Evolutionary conservation across 768 basidiomycete genomes (phyloP).

Genomic region (Lyophyllum decastes): DNA sequence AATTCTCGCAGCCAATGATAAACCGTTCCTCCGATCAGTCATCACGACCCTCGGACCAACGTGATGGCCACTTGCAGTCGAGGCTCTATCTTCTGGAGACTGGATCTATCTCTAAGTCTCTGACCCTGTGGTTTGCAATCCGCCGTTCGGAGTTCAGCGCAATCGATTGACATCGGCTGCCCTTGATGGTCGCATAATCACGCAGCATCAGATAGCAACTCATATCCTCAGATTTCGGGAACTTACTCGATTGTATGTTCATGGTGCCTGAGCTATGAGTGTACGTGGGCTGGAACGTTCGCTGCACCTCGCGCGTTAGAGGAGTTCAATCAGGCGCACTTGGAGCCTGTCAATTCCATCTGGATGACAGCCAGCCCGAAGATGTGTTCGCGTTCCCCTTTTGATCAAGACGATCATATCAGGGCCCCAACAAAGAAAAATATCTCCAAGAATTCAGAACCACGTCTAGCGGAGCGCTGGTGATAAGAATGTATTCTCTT

Average conservation of each 20-base stretch:
- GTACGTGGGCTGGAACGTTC: neutral
- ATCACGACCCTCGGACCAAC: neutral
- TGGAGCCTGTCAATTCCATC: neutral
- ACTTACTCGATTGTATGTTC: neutral
- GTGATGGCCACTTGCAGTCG: neutral
- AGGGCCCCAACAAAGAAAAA: neutral
- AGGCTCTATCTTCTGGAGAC: neutral
- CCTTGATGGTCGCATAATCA: conserved; percentile 5
- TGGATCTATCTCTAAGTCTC: neutral
- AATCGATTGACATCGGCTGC: conserved; percentile 1
- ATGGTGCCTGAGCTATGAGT: neutral
- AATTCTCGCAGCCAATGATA: neutral
- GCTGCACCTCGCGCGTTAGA: neutral
- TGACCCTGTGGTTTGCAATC: neutral
- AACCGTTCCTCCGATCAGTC: neutral
- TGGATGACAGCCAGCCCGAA: neutral
- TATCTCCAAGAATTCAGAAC: neutral
- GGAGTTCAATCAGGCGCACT: neutral
- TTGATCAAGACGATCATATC: neutral
- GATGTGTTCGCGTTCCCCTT: neutral
- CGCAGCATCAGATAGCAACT: neutral
- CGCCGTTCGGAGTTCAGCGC: neutral
- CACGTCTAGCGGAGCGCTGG: neutral
- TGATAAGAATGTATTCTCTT: neutral
- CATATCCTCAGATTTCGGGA: conserved; percentile 1